Evolutionary conservation across 768 basidiomycete species (phyloP).

Genomic region (Mycena haematopus): DNA sequence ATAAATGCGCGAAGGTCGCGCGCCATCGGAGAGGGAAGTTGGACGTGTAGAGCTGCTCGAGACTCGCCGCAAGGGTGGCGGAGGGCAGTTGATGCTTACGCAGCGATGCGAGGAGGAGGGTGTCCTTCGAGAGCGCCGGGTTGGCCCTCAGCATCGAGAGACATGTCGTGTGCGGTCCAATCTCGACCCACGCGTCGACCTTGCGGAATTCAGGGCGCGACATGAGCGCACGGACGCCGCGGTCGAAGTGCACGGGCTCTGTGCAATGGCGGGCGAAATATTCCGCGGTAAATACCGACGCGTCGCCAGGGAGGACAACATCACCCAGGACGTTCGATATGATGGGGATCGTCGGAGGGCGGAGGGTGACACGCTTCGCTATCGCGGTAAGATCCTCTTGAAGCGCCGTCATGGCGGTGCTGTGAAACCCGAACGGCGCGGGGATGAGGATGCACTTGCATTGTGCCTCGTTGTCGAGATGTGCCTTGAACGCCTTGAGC

Average conservation of each 20-base stretch:
- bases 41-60: conserved; percentile 57
- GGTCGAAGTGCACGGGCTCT: conserved; percentile 62
- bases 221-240: conserved; percentile 52
- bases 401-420: conserved; percentile 65
- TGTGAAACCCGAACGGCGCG: conserved; percentile 73
- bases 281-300: conserved; percentile 48
- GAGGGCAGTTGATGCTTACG: conserved; percentile 38
- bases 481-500: conserved; percentile 47
- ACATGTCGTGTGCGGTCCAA: conserved; percentile 66
- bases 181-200: conserved; percentile 64
- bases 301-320: conserved; percentile 60
- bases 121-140: conserved; percentile 37
- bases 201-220: conserved; percentile 37
- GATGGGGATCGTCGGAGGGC: conserved; percentile 61
- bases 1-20: conserved; percentile 55
- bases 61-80: conserved; percentile 35
- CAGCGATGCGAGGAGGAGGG: conserved; percentile 56
- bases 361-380: conserved; percentile 44
- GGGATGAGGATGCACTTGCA: conserved; percentile 52
- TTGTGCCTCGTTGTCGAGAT: conserved; percentile 43
- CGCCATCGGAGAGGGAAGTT: conserved; percentile 57
- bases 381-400: conserved; percentile 51
- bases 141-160: conserved; percentile 63
- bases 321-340: conserved; percentile 67
- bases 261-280: conserved; percentile 50